Base-by-base conservation (phyloP, 257 asterid genomes). In the Solanum rostratum region DNA sequence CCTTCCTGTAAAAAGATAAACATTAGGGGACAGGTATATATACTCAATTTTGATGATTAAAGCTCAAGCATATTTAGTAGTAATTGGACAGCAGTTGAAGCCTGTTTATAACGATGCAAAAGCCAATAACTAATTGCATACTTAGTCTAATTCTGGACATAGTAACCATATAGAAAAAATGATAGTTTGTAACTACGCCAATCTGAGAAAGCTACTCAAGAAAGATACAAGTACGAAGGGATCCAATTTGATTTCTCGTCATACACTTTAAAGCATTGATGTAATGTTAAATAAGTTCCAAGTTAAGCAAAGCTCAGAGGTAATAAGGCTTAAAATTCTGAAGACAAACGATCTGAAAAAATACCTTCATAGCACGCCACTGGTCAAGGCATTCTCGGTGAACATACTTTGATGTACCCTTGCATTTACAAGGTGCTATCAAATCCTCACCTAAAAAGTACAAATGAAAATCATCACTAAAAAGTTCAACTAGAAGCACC, bases 381-480 rank as follows among this genome's bases (percentile, higher is more conserved):
- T 94, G 98, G 88, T 95, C 98, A 80, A 95, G 92, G 88, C 99
- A 95, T 84, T 93, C 95, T 41, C 98, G 92, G 87, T 95, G 99
- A 86, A 95, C 99, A 84, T 83, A 95, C 90, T 93, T 94, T 41
- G 98, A 83, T 22, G 99, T 91, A 84, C 99, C 99, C 90, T 93
- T 95, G 88, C 99, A 94, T 89, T 91, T 93, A 91, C 99, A 95
- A 86, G 99, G 99, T 87, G 98, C 97, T 84, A 95, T 95, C 84
- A 95, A 94, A 88, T 94, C 98, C 88, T 94, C 91, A 86, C 98
- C 99, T 95, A 92, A 68, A 84, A 86, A 84, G 59, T 85, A 91
- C 41, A 65, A 63, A 3, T 60, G 1, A 9, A 27, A 50, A 78
- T 18, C 27, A 49, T 50, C 46, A 50, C 33, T 14, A 16, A 49